A percentile compares a stretch with the other conserved stretches of the same genome.
Evolutionary conservation across 192 early-diverging fungal genomes (phyloP).

Genomic region (Pilaira anomala): DNA sequence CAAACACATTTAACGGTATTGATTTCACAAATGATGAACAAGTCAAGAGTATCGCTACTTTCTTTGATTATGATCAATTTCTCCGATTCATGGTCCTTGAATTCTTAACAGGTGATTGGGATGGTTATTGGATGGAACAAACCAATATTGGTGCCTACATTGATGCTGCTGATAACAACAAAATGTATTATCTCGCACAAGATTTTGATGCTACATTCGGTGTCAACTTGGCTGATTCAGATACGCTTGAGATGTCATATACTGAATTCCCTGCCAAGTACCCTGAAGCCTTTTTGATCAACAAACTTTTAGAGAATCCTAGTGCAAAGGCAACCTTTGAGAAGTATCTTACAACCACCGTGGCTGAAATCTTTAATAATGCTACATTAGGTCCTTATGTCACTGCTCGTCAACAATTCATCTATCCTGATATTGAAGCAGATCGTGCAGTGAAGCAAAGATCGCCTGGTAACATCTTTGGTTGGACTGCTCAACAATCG

Average conservation of each 20-base stretch:
- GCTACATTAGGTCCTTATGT: slow-evolving; percentile 40
- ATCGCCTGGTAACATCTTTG: slow-evolving; percentile 43
- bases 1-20: slow-evolving; percentile 22
- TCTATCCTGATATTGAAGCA: slow-evolving; percentile 42
- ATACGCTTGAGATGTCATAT: slow-evolving; percentile 34
- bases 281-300: slow-evolving; percentile 41
- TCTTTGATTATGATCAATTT: slow-evolving; percentile 39
- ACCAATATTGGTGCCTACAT: slow-evolving; percentile 47
- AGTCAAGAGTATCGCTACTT: slow-evolving; percentile 26
- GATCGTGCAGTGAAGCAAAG: slow-evolving; percentile 44
- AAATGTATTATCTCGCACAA: slow-evolving; percentile 44
- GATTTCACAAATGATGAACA: slow-evolving; percentile 33
- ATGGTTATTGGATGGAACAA: slow-evolving; percentile 47
- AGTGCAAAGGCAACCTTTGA: slow-evolving; percentile 34
- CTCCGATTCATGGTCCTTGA: slow-evolving; percentile 50
- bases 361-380: slow-evolving; percentile 44
- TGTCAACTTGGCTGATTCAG: slow-evolving; percentile 33
- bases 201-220: slow-evolving; percentile 53
- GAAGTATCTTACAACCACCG: slow-evolving; percentile 41
- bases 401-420: slow-evolving; percentile 38
- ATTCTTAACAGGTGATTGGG: slow-evolving; percentile 47
- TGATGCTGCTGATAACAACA: slow-evolving; percentile 34
- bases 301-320: slow-evolving; percentile 41
- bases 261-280: slow-evolving; percentile 31
- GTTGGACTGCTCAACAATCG: slow-evolving; percentile 38